These are phyloP conservation scores for Fusarium gaditjirri DNA, from an alignment of 2,329 filamentous ascomycete species.

Conservation along the genomic window DNA sequence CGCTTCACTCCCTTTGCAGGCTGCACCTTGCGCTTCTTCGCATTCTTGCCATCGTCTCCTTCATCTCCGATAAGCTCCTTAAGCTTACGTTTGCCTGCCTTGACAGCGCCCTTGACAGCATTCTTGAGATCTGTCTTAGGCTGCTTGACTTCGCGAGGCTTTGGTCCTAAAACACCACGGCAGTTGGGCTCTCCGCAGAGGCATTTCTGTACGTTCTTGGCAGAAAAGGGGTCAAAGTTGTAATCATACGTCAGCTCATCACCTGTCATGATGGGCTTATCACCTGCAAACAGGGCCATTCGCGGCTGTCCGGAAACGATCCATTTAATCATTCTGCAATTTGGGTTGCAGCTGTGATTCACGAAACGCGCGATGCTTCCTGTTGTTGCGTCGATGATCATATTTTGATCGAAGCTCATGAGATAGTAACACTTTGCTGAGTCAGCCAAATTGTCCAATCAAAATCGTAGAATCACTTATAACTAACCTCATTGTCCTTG, in stretches of 20 bases:
- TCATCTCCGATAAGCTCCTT: constrained; percentile 62
- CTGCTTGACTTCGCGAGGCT: constrained; percentile 65
- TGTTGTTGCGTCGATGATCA: constrained; percentile 97
- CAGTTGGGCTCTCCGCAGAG: constrained; percentile 72
- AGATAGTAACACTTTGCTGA: constrained; percentile 89
- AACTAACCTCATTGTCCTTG: constrained; percentile 86
- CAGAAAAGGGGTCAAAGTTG: constrained; percentile 76
- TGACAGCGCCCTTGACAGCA: constrained; percentile 54
- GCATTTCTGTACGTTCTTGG: constrained; percentile 75
- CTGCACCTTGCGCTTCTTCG: constrained; percentile 58
- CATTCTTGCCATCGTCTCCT: constrained; percentile 54
- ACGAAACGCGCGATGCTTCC: constrained; percentile 97
- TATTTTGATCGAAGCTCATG: constrained; percentile 98
- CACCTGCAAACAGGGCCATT: constrained; percentile 96
- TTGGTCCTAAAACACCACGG: constrained; percentile 71
- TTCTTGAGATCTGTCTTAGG: constrained; percentile 57
- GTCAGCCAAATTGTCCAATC: constrained; percentile 16
- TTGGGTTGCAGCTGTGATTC: constrained; percentile 96
- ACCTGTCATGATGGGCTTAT: constrained; percentile 89
- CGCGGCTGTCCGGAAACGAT: constrained; percentile 92
- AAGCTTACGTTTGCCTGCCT: constrained; percentile 66
- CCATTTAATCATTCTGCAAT: constrained; percentile 98
- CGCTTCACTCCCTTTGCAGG: constrained; percentile 49
- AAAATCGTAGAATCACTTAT: not conserved
- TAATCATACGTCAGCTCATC: constrained; percentile 97